phyloP scores from a whole-genome alignment of 768 basidiomycete species.

The Porphyrellus cyaneotinctus region DNA sequence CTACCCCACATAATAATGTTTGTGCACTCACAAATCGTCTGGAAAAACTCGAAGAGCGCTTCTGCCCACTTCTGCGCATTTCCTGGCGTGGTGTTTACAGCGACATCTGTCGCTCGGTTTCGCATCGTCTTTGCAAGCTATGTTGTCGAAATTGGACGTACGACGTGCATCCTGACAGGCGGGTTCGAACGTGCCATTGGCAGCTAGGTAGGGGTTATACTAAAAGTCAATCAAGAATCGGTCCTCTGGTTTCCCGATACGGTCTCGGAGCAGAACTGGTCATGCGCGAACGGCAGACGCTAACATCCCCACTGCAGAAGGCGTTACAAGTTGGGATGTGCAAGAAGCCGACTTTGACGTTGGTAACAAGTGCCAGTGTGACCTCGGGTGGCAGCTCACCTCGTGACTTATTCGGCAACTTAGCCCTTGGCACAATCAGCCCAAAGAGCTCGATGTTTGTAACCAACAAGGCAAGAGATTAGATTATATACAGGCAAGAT shows the following conservation, averaged over 20 bases:
- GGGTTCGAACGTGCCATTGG: slow-evolving; percentile 57
- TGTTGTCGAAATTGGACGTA: neutral
- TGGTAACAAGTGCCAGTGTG: slow-evolving; percentile 36
- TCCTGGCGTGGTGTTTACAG: slow-evolving; percentile 49
- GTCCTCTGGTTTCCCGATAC: slow-evolving; percentile 49
- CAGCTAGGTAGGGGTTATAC: slow-evolving; percentile 55
- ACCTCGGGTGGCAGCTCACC: no score
- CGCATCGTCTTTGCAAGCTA: neutral
- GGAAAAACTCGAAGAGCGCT: slow-evolving; percentile 49
- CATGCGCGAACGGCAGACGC: neutral
- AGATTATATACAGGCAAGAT: neutral
- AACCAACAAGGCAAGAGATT: neutral
- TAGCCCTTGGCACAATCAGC: no score
- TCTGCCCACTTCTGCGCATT: slow-evolving; percentile 52
- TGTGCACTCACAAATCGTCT: slow-evolving; percentile 43
- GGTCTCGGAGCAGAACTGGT: slow-evolving; percentile 40
- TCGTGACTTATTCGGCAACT: no score
- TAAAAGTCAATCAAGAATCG: slow-evolving; percentile 50
- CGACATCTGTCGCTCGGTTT: slow-evolving; percentile 39
- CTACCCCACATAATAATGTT: neutral
- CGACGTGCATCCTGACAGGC: slow-evolving; percentile 44
- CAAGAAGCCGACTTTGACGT: slow-evolving; percentile 11
- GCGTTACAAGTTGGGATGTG: neutral
- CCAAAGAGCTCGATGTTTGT: neutral
- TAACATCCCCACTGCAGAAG: slow-evolving; percentile 2